Evolutionary conservation across 495 filamentous ascomycete genomes (phyloP).

Genomic region (Tuber brumale): DNA sequence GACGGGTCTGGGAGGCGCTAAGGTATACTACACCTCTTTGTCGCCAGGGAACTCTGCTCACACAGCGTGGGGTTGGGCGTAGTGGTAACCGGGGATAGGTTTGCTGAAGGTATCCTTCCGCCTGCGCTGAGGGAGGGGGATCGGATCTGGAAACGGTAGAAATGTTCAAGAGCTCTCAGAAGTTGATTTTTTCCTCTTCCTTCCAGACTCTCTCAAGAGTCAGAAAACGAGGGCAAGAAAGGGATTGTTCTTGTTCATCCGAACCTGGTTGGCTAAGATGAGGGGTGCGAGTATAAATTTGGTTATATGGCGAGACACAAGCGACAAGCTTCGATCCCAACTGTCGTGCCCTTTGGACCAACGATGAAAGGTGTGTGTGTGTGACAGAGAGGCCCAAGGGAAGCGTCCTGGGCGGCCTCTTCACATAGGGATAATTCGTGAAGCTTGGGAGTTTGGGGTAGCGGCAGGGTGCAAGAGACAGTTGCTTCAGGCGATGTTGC

Average conservation of each 20-base stretch:
- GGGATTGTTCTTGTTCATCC: slow-evolving; percentile 25
- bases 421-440: slow-evolving; percentile 1
- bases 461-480: slow-evolving; percentile 33
- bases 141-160: not conserved
- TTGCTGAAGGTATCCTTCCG: slow-evolving; percentile 14
- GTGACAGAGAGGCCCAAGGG: not conserved
- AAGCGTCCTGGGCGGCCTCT: not conserved
- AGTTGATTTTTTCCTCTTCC: not conserved
- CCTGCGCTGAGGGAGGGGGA: not conserved
- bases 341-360: not conserved
- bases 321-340: not conserved
- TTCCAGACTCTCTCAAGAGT: not conserved
- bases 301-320: not conserved
- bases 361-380: not conserved
- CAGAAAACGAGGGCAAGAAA: not conserved
- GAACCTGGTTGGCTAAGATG: slow-evolving; percentile 12
- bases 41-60: slow-evolving; percentile 29
- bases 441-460: slow-evolving; percentile 7
- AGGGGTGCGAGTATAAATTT: slow-evolving; percentile 1
- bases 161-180: not conserved
- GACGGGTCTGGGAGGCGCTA: slow-evolving; percentile 27
- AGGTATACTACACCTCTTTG: slow-evolving; percentile 34
- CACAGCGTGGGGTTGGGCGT: slow-evolving; percentile 19
- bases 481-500: slow-evolving; percentile 22
- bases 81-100: slow-evolving; percentile 15